Base-by-base conservation (phyloP, 305 asterid species). In the Salvia sclarea region DNA sequence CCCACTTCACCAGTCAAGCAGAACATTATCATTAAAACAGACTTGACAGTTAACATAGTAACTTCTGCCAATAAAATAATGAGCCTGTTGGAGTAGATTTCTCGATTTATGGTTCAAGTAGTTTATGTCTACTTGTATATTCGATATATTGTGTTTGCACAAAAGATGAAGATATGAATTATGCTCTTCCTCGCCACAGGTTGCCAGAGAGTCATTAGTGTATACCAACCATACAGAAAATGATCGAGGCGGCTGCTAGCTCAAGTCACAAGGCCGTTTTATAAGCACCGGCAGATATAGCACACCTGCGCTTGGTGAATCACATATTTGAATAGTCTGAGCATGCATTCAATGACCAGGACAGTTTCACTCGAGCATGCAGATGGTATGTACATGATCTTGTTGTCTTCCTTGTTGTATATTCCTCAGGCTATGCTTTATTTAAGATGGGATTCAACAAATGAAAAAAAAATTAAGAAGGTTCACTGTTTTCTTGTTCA, bases 161-260 rank as follows among this genome's bases (percentile, higher is more conserved):
- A 37, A 45, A 54, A 28, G 55, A 20, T 60, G 14, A 43, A 20
- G 35, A 49, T 55, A 55, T 21, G 68, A 70, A n/a, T 48, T 35
- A 5, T 25, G 24, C 28, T 40, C 47, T 41, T 57, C 54, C 66
- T 38, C 61, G 63, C 40, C 68, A 55, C 89, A 92, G 98, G 90
- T 81, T 92, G 80, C 97, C 97, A 7, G 98, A 92, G 89, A 90
- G 97, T 64, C 97, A 92, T 78, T 92, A 81, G 85, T 70, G 8
- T 66, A 6, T 62, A 56, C 45, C 56, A 11, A 48, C 47, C 49
- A 53, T 44, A 48, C 2, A 18, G 43, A 43, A 74, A 73, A 53
- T 69, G 55, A 48, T 75, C 3, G 62, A 52, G 68, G 68, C 56
- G n/a, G n/a, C n/a, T 48, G 62, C 44, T 44, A 41, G 79, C 40